Evolutionary conservation across 495 filamentous ascomycete species (phyloP).

Genomic region (Penicillium lividum): DNA sequence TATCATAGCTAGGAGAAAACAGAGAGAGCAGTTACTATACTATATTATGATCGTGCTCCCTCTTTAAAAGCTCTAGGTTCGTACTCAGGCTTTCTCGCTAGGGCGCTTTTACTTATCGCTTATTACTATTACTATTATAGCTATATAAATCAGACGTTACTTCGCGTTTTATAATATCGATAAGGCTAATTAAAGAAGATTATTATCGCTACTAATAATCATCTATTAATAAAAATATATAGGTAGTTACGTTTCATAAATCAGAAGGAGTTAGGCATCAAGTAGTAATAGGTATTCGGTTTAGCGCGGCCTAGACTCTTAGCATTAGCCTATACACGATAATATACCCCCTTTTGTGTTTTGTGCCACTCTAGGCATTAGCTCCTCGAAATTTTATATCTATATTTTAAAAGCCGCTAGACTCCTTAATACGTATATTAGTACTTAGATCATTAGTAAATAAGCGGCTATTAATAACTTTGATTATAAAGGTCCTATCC

Average conservation of each 20-base stretch:
- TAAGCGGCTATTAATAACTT: too few relatives aligned
- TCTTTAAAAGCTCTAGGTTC: slow-evolving; percentile 8
- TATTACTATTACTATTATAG: slow-evolving; percentile 4
- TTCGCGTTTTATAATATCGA: slow-evolving; percentile 10
- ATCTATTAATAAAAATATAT: neutral
- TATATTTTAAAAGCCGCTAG: too few relatives aligned
- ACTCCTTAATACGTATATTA: too few relatives aligned
- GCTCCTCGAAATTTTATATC: too few relatives aligned
- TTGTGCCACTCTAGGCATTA: neutral
- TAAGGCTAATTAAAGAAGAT: neutral
- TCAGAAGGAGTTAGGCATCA: neutral
- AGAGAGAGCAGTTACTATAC: slow-evolving; percentile 6
- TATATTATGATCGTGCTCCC: neutral
- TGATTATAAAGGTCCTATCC: too few relatives aligned
- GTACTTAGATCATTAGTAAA: too few relatives aligned
- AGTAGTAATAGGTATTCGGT: neutral
- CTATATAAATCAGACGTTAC: slow-evolving; percentile 4
- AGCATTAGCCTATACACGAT: neutral
- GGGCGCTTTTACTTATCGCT: slow-evolving; percentile 9
- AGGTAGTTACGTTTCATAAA: neutral
- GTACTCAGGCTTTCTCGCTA: slow-evolving; percentile 6
- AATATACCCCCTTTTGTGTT: neutral
- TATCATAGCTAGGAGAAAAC: neutral
- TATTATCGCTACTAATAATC: neutral
- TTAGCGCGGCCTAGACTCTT: neutral